Conservation (phyloP, 805 yeast genomes). For the Yarrowia divulgata region DNA sequence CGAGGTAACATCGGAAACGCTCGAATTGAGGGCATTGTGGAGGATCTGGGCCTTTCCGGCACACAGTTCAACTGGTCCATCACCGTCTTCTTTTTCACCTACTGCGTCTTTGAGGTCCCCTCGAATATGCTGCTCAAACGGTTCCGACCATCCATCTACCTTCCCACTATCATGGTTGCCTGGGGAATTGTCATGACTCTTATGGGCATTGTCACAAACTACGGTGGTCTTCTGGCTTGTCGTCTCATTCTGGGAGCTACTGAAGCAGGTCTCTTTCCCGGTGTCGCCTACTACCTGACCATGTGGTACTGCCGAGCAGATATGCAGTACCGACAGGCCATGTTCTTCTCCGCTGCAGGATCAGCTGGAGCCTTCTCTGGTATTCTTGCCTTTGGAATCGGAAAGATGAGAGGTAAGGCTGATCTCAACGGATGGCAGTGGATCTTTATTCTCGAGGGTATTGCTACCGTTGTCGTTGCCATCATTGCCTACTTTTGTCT, state of each 20-base stretch:
- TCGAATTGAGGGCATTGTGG: conserved; percentile 58
- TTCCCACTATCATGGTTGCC: conserved; percentile 49
- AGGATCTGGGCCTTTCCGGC: conserved; percentile 51
- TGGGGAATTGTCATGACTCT: conserved; percentile 51
- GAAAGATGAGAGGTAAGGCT: conserved; percentile 52
- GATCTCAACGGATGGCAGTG: conserved; percentile 59
- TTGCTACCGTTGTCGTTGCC: conserved; percentile 51
- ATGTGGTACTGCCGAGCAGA: conserved; percentile 53
- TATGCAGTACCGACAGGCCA: conserved; percentile 52
- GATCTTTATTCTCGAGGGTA: conserved; percentile 61
- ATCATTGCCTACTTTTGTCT: conserved; percentile 49
- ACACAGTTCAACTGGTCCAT: conserved; percentile 51
- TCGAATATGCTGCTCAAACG: conserved; percentile 46
- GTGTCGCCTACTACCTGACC: conserved; percentile 50
- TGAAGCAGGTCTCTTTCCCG: conserved; percentile 57
- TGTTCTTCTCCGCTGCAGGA: conserved; percentile 50
- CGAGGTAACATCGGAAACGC: conserved; percentile 63
- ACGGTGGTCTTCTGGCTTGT: conserved; percentile 50
- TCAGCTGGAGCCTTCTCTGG: conserved; percentile 64
- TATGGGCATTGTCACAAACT: conserved; percentile 50
- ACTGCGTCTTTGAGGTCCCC: conserved; percentile 46
- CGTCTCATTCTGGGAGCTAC: conserved; percentile 54
- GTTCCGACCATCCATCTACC: conserved; percentile 52
- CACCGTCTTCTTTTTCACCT: conserved; percentile 53
- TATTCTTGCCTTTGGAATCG: conserved; percentile 53